A percentile compares a stretch with the other conserved stretches of the same genome.
phyloP scores from a whole-genome alignment of 768 basidiomycete genomes.

The Amanita brunnescens region DNA sequence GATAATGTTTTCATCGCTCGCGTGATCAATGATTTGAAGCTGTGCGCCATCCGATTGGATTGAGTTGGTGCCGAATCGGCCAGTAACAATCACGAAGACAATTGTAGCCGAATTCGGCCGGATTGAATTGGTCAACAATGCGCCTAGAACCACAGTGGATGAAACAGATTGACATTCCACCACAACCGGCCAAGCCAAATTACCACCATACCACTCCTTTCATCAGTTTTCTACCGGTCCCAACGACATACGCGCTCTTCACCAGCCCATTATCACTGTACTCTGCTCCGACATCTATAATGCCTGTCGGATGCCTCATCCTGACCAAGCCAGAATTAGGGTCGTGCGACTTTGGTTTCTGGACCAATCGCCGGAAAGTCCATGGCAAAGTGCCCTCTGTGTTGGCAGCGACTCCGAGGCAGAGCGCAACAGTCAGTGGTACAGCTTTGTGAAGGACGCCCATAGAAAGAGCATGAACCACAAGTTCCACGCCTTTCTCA shows the following conservation, averaged over 20 bases:
- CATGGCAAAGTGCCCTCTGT: constrained; percentile 47
- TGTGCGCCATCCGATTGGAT: not conserved
- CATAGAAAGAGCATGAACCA: constrained; percentile 59
- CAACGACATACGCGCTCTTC: constrained; percentile 50
- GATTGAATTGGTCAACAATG: too few species aligned
- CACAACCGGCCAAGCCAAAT: too few species aligned
- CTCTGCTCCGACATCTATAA: constrained; percentile 59
- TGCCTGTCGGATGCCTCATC: constrained; percentile 58
- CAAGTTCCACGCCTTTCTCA: constrained; percentile 35
- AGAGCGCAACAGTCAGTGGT: constrained; percentile 65
- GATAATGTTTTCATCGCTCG: too few species aligned
- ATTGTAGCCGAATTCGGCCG: too few species aligned
- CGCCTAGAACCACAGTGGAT: too few species aligned
- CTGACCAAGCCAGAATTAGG: constrained; percentile 25
- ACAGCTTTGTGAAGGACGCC: constrained; percentile 63
- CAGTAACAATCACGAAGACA: too few species aligned
- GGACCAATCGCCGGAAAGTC: constrained; percentile 29
- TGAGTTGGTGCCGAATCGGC: too few species aligned
- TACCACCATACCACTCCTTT: constrained; percentile 62
- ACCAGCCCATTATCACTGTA: constrained; percentile 38
- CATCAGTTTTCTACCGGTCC: constrained; percentile 68
- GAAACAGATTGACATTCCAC: too few species aligned
- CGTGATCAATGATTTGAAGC: too few species aligned
- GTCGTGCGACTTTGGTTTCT: constrained; percentile 15
- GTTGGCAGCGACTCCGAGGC: constrained; percentile 56